phyloP scores from a whole-genome alignment of 2,329 filamentous ascomycete genomes.

The Neopestalotiopsis rosae region DNA sequence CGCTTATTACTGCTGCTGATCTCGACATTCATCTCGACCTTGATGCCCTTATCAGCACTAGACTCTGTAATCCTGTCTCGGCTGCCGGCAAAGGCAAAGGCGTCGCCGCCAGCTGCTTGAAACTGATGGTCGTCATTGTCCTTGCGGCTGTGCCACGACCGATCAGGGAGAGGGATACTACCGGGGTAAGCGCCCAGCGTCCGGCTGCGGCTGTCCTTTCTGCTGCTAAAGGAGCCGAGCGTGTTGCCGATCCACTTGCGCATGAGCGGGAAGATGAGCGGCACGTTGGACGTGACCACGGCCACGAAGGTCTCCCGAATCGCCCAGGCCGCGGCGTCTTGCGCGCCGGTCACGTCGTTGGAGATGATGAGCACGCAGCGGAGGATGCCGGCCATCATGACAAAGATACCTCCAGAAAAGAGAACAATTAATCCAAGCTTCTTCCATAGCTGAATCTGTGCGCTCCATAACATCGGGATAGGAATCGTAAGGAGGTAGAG shows the following conservation, averaged over 20 bases:
- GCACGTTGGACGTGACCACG: conserved; percentile 43
- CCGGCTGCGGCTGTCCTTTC: conserved; percentile 9
- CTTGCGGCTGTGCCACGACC: not conserved
- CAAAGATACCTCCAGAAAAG: conserved; percentile 61
- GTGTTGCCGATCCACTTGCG: not conserved
- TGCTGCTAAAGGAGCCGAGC: conserved; percentile 4
- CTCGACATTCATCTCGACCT: conserved; percentile 11
- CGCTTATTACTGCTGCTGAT: not conserved
- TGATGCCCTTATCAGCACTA: not conserved
- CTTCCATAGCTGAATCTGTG: conserved; percentile 51
- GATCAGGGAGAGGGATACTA: conserved; percentile 5
- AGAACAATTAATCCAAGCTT: conserved; percentile 59
- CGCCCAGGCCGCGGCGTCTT: conserved; percentile 43
- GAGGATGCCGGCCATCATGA: conserved; percentile 59
- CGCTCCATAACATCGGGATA: conserved; percentile 57
- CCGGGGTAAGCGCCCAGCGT: not conserved
- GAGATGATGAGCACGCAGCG: conserved; percentile 57
- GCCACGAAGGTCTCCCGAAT: conserved; percentile 42
- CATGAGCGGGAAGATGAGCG: conserved; percentile 31
- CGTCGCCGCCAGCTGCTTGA: not conserved
- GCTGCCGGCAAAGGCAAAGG: conserved; percentile 2
- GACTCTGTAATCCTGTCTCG: not conserved
- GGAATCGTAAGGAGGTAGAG: conserved; percentile 46
- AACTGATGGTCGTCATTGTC: not conserved
- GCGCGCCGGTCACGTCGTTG: conserved; percentile 41